phyloP scores from a whole-genome alignment of 1,284 basidiomycete species.

The Ustilago cynodontis region DNA sequence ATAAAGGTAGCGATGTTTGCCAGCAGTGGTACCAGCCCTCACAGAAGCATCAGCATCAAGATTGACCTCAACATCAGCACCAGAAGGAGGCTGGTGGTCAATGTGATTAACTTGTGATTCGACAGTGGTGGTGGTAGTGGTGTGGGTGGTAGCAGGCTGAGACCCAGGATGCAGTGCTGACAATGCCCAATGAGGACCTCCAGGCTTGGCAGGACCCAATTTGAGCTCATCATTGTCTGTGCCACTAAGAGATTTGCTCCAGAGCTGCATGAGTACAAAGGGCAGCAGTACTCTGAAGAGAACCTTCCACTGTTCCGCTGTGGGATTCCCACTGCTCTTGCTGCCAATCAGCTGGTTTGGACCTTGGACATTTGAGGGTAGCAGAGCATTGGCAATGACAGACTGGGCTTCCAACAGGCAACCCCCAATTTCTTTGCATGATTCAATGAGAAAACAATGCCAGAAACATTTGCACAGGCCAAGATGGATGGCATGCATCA shows the following conservation, averaged over 20 bases:
- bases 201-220: no score
- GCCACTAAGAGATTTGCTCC: slow-evolving; percentile 1
- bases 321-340: background rate
- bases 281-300: background rate
- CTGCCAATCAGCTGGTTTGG: slow-evolving; percentile 4
- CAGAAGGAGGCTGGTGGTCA: no score
- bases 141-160: background rate
- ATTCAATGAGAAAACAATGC: slow-evolving; percentile 3
- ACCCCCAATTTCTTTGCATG: slow-evolving; percentile 1
- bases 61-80: no score
- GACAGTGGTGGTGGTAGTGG: background rate
- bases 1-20: no score
- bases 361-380: background rate
- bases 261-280: slow-evolving; percentile 11
- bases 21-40: no score
- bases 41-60: no score
- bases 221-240: background rate
- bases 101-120: no score
- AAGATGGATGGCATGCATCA: slow-evolving; percentile 18
- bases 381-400: background rate
- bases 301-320: background rate
- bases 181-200: no score
- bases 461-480: slow-evolving; percentile 19
- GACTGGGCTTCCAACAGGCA: background rate
- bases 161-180: background rate